phyloP scores from a whole-genome alignment of 2,329 filamentous ascomycete genomes.

The Cercospora berteroae region DNA sequence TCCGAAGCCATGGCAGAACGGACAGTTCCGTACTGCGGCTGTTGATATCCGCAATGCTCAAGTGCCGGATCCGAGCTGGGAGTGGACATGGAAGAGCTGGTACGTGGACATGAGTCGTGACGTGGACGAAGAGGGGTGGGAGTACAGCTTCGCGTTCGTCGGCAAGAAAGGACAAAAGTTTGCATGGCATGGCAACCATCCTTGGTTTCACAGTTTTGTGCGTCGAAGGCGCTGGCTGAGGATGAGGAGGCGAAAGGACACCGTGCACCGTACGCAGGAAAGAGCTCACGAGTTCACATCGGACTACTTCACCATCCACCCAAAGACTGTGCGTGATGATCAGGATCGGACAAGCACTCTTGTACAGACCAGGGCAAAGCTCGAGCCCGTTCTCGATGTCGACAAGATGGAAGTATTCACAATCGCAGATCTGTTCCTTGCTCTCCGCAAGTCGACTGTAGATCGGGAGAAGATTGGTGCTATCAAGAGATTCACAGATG shows the following conservation, averaged over 20 bases:
- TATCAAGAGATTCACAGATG: constrained; percentile 75
- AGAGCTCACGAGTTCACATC: constrained; percentile 67
- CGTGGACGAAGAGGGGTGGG: constrained; percentile 89
- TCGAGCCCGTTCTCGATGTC: constrained; percentile 47
- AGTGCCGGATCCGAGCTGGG: constrained; percentile 91
- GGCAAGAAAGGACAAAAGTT: constrained; percentile 41
- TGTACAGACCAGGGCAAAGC: constrained; percentile 25
- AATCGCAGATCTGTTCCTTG: constrained; percentile 65
- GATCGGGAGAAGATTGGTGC: constrained; percentile 90
- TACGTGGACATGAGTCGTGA: constrained; percentile 76
- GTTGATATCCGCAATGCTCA: constrained; percentile 82
- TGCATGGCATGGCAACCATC: constrained; percentile 79
- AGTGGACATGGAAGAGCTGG: constrained; percentile 76
- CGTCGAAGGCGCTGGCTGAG: constrained; percentile 83
- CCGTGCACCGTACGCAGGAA: constrained; percentile 42
- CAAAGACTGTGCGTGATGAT: constrained; percentile 30
- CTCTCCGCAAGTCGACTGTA: constrained; percentile 68
- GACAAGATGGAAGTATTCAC: constrained; percentile 59
- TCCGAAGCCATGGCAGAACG: constrained; percentile 78
- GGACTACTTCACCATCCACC: constrained; percentile 76
- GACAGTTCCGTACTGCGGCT: constrained; percentile 54
- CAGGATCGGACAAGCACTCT: constrained; percentile 22
- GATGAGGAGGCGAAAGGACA: constrained; percentile 66
- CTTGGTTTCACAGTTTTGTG: constrained; percentile 96
- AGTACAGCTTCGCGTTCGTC: constrained; percentile 85